Evolutionary conservation across 139 green algal species (phyloP).

Genomic region (Axilococcus clingmanii): DNA sequence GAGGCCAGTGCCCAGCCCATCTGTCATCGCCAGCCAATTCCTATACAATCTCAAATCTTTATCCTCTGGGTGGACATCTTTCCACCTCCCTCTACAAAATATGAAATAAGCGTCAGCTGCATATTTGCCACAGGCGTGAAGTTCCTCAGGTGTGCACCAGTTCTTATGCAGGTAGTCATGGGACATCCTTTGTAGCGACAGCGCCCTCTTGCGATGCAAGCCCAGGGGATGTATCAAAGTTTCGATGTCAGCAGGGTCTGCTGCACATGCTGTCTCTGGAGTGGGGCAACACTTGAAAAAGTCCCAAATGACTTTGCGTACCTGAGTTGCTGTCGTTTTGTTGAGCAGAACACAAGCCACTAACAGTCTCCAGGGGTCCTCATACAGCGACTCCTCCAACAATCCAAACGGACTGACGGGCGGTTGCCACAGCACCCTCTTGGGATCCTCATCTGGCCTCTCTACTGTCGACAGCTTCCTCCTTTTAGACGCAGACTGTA

Average conservation of each 20-base stretch:
- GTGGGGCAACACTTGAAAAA: slow-evolving; percentile 67
- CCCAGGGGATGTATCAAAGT: slow-evolving; percentile 72
- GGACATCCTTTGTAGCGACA: slow-evolving; percentile 61
- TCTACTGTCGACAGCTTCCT: too few relatives aligned
- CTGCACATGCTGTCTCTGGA: slow-evolving; percentile 38
- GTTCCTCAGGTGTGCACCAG: slow-evolving; percentile 63
- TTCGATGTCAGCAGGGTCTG: slow-evolving; percentile 25
- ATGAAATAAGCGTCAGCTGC: slow-evolving; percentile 84
- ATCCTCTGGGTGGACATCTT: slow-evolving; percentile 30
- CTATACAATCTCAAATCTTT: slow-evolving; percentile 51
- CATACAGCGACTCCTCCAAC: slow-evolving; percentile 78
- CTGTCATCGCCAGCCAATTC: slow-evolving; percentile 51
- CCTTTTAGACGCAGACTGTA: too few relatives aligned
- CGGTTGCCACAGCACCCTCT: slow-evolving; percentile 62
- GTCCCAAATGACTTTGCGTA: slow-evolving; percentile 68
- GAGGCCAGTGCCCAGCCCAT: slow-evolving; percentile 37
- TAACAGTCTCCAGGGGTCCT: slow-evolving; percentile 85
- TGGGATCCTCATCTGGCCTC: too few relatives aligned
- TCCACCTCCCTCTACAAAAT: slow-evolving; percentile 64
- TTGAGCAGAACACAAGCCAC: slow-evolving; percentile 86
- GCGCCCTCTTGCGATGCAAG: slow-evolving; percentile 64
- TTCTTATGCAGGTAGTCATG: slow-evolving; percentile 66
- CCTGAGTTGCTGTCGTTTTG: slow-evolving; percentile 71
- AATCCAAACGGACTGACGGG: slow-evolving; percentile 61
- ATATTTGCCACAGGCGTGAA: slow-evolving; percentile 79